Percentiles rank a stretch among this genome's conserved stretches.
phyloP scores from a whole-genome alignment of 2,329 filamentous ascomycete genomes.

The Ophiostoma pallidulum region DNA sequence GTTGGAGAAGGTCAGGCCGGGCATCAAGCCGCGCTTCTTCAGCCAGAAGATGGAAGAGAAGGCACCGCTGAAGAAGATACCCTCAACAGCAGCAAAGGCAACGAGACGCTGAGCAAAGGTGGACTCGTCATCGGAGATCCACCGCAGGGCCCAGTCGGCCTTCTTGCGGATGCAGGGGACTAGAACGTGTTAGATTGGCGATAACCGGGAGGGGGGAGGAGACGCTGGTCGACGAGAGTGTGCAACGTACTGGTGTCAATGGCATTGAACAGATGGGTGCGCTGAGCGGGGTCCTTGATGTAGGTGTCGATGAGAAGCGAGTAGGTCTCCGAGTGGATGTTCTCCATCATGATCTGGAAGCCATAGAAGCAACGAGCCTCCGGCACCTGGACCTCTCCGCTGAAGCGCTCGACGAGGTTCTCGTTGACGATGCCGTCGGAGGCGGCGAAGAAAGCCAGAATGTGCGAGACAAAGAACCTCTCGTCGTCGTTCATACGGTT shows the following conservation, averaged over 20 bases:
- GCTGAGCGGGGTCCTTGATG: constrained; percentile 94
- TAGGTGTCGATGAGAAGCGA: constrained; percentile 98
- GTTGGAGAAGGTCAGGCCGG: constrained; percentile 97
- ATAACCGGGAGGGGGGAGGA: constrained; percentile 28
- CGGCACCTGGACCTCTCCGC: constrained; percentile 88
- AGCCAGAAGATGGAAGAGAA: constrained; percentile 99
- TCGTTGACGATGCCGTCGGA: constrained; percentile 99
- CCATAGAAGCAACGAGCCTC: constrained; percentile 99
- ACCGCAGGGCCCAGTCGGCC: constrained; percentile 92
- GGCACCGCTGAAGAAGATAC: constrained; percentile 98
- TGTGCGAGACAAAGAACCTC: constrained; percentile 96
- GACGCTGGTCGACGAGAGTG: neutral
- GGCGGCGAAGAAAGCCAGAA: constrained; percentile 97
- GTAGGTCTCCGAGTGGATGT: constrained; percentile 99
- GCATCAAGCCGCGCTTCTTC: constrained; percentile 99
- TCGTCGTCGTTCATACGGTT: constrained; percentile 95
- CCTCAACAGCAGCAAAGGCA: constrained; percentile 94
- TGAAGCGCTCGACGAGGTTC: constrained; percentile 97
- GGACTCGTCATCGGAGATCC: constrained; percentile 89
- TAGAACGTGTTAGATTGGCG: constrained; percentile 50
- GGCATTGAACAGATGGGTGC: constrained; percentile 91
- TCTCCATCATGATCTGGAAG: constrained; percentile 99
- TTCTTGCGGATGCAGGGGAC: constrained; percentile 97
- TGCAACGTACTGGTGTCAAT: constrained; percentile 79
- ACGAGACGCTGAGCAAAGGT: constrained; percentile 93